Conservation (phyloP, 306 rosid species). For the Vigna nakashimae region DNA sequence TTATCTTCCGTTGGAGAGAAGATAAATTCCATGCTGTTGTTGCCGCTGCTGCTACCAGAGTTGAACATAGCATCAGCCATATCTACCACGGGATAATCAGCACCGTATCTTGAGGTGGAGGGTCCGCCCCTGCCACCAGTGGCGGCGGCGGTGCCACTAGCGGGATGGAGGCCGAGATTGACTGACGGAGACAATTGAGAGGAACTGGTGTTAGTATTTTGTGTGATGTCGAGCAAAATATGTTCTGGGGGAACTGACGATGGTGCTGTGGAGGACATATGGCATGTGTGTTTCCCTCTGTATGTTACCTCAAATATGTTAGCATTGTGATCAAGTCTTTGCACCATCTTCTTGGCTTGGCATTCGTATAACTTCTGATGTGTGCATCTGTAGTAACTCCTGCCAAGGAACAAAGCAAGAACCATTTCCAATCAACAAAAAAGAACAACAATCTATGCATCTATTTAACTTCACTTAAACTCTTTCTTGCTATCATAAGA, state of each 20-base stretch:
- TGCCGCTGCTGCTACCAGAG: conserved; percentile 59
- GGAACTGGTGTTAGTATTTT: background rate
- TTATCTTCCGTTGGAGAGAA: conserved; percentile 51
- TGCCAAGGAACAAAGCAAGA: conserved; percentile 8
- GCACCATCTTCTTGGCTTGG: conserved; percentile 78
- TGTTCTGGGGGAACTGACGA: conserved; percentile 52
- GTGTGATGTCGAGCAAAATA: conserved; percentile 34
- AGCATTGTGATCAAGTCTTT: conserved; percentile 61
- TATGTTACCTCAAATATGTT: conserved; percentile 60
- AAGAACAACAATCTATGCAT: too few relatives aligned
- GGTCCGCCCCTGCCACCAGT: background rate
- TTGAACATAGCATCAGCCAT: conserved; percentile 77
- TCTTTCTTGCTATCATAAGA: background rate
- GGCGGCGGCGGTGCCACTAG: background rate
- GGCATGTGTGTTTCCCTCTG: conserved; percentile 67
- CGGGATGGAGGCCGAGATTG: background rate
- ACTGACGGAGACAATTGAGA: conserved; percentile 25
- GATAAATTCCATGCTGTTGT: conserved; percentile 66
- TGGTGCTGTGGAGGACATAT: conserved; percentile 78
- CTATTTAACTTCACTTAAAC: too few relatives aligned
- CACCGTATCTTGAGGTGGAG: conserved; percentile 31
- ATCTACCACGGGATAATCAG: conserved; percentile 59
- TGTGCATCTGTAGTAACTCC: conserved; percentile 78
- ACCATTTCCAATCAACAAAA: conserved; percentile 1
- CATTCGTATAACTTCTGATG: conserved; percentile 72